A percentile compares a stretch with the other conserved stretches of the same genome.
Evolutionary conservation across 2,329 filamentous ascomycete genomes (phyloP).

Genomic region (Colletotrichum sp.): DNA sequence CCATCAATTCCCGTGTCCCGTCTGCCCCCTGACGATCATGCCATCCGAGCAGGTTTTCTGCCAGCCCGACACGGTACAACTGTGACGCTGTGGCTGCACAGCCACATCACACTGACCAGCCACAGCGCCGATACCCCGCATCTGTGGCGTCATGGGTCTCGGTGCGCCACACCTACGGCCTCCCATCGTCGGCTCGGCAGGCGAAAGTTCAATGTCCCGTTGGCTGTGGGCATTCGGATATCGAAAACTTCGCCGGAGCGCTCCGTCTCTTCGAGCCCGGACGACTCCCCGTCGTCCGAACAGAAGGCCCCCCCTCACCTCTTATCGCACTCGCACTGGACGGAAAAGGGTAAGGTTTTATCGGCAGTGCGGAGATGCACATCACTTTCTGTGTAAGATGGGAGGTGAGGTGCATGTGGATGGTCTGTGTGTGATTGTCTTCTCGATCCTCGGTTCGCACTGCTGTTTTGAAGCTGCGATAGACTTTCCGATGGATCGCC

Average conservation of each 20-base stretch:
- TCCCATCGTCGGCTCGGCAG: background rate
- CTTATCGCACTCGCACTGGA: background rate
- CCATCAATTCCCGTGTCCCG: background rate
- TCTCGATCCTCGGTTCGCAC: background rate
- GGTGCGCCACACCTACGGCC: background rate
- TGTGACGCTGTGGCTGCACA: background rate
- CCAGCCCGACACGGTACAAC: background rate
- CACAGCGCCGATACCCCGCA: background rate
- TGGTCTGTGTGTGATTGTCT: background rate
- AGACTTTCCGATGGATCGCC: background rate
- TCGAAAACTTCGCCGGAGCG: background rate
- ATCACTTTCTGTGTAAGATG: background rate
- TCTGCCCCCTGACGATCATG: background rate
- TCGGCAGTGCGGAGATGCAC: background rate
- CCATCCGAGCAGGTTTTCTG: background rate
- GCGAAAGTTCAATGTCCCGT: background rate
- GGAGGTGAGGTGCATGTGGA: background rate
- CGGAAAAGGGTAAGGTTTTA: background rate
- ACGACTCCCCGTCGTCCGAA: background rate
- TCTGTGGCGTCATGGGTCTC: background rate
- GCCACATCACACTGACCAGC: background rate
- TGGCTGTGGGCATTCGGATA: background rate
- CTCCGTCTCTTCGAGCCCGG: background rate
- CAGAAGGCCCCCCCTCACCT: background rate
- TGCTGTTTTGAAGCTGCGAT: background rate